Evolutionary conservation across 768 basidiomycete species (phyloP).

Genomic region (Dendrothele bispora): DNA sequence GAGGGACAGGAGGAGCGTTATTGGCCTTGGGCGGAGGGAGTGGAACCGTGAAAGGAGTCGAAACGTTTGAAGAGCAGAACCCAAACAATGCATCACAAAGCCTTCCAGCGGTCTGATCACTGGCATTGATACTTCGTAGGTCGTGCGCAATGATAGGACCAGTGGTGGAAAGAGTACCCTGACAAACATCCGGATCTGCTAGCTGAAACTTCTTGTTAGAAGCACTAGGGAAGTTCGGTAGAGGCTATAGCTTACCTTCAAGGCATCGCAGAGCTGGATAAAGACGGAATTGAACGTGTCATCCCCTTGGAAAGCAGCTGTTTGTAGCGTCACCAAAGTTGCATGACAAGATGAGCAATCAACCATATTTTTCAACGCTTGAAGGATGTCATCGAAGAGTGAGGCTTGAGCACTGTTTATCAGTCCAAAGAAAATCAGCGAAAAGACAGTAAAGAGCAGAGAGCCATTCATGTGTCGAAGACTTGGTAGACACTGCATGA

Average conservation of each 20-base stretch:
- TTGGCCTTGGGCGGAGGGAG: conserved; percentile 20
- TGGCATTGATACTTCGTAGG: conserved; percentile 31
- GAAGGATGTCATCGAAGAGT: no score
- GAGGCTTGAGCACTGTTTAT: no score
- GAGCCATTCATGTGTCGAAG: no score
- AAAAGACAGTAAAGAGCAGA: no score
- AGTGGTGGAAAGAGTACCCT: conserved; percentile 28
- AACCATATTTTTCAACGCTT: conserved; percentile 22
- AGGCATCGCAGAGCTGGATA: conserved; percentile 22
- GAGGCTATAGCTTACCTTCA: conserved; percentile 18
- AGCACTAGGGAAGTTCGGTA: no score
- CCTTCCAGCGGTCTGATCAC: conserved; percentile 30
- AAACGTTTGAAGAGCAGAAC: conserved; percentile 28
- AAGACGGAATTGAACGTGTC: conserved; percentile 26
- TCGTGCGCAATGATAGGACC: conserved; percentile 40
- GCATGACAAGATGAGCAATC: conserved; percentile 29
- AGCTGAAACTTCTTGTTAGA: conserved; percentile 15
- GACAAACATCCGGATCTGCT: conserved; percentile 38
- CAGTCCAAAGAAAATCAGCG: no score
- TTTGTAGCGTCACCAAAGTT: conserved; percentile 28
- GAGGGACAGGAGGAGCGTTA: conserved; percentile 14
- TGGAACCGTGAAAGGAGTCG: conserved; percentile 23
- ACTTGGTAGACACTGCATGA: no score
- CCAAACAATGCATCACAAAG: conserved; percentile 40
- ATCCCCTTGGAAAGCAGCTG: conserved; percentile 29